Evolutionary conservation across 768 basidiomycete genomes (phyloP), one percentile per base, ranked within the genome.

Genomic region (Pisolithus microcarpus): DNA sequence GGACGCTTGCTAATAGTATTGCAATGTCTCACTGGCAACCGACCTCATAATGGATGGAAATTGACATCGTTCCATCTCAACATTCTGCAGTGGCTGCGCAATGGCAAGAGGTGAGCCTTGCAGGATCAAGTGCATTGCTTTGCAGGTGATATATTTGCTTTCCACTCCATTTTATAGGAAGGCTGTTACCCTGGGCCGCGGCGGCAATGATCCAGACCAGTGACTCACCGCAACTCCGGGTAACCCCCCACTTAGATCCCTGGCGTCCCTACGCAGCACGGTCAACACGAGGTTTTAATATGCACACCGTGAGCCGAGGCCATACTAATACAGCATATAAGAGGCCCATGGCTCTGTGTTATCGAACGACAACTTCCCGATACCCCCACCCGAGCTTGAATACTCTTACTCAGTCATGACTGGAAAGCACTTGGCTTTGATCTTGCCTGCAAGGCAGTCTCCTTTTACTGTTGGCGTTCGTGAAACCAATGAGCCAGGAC

Each of bases 401-500:
- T 10, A 44, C 23, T 26, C 2, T 51, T 48, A 19, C 38, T 37
- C 42, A 51, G 52, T 51, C 8, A 66, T 66, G 65, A 53, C 66
- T 31, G 43, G 55, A 38, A 57, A 53, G 48, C 65, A 67, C 36
- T 34, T 65, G 28, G 61, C 65, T 47, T 65, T 67, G 40, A 48
- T 69, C 47, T 53, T 69, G 46, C 67, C 65, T 37, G 52, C 59
- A 5, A 58, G 67, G 56, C 67, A 69, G 58, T 63, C 63, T n/a
- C 53, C 72, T 36, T 71, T 75, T 38, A 53, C 54, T 26, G 53
- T 77, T 19, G 65, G 59, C 18, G 28, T 56, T 23, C 64, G 59
- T 16, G 62, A 65, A n/a, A 65, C 76, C 8, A 72, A 69, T 13
- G 63, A 61, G 18, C 78, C 78, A 5, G 72, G 74, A 10, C 69